A percentile compares a stretch with the other conserved stretches of the same genome.
Conservation (phyloP, 208 protist genomes). For the Wallacemonas sp. region DNA sequence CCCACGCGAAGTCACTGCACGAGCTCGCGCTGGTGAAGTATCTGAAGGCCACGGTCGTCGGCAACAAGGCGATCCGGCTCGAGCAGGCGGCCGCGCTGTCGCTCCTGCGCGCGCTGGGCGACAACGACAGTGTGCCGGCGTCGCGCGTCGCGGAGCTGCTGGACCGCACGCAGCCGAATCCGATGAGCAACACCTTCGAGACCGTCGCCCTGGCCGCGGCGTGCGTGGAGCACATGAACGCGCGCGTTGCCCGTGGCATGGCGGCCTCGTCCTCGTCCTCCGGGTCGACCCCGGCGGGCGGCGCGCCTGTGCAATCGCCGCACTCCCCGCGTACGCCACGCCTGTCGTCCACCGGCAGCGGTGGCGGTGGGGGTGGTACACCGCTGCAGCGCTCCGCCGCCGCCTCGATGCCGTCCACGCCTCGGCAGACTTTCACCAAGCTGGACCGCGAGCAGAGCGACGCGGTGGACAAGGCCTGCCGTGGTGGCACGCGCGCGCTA, state of each 20-base stretch:
- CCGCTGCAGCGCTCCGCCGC: not conserved
- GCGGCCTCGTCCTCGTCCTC: not conserved
- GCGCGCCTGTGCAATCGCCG: too few species aligned
- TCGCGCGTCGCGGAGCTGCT: constrained; percentile 5
- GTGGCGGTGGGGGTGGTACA: not conserved
- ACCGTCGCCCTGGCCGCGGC: constrained; percentile 11
- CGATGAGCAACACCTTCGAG: constrained; percentile 16
- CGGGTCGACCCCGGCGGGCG: too few species aligned
- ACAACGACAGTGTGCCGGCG: not conserved
- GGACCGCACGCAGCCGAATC: not conserved
- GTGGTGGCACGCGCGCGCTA: not conserved
- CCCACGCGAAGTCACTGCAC: not conserved
- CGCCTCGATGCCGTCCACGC: constrained; percentile 10
- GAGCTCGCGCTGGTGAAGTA: constrained; percentile 4
- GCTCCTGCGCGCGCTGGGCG: not conserved
- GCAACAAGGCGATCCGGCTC: not conserved
- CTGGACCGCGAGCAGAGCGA: constrained; percentile 15
- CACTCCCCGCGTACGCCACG: not conserved
- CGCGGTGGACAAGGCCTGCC: constrained; percentile 15
- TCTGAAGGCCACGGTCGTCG: not conserved
- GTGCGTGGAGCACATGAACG: constrained; percentile 11
- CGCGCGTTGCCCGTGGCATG: not conserved
- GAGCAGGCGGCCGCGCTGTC: constrained; percentile 14
- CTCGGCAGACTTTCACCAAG: not conserved
- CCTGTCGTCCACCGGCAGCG: not conserved